phyloP scores from a whole-genome alignment of 495 filamentous ascomycete genomes.

The Daldinia loculata region DNA sequence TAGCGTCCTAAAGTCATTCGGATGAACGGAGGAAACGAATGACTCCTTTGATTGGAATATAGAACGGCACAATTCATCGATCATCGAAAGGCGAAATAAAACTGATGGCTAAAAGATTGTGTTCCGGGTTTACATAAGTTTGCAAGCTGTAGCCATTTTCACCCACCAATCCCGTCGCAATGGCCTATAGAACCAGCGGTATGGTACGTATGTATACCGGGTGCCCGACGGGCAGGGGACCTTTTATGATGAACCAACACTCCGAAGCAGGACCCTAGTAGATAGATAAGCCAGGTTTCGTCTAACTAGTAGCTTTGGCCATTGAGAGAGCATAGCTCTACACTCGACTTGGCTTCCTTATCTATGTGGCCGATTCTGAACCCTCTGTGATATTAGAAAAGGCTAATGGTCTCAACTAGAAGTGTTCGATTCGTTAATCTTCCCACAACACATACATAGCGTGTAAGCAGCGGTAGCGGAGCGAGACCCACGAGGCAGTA shows the following conservation, averaged over 20 bases:
- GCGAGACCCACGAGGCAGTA: constrained; percentile 8
- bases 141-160: constrained; percentile 16
- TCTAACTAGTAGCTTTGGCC: background rate
- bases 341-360: background rate
- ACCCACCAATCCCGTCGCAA: constrained; percentile 16
- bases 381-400: background rate
- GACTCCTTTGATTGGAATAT: constrained; percentile 9
- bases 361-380: background rate
- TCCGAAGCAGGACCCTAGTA: constrained; percentile 1
- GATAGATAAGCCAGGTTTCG: background rate
- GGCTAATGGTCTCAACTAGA: background rate
- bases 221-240: constrained; percentile 19
- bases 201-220: constrained; percentile 17
- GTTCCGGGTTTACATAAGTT: constrained; percentile 19
- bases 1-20: constrained; percentile 25
- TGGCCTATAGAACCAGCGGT: constrained; percentile 20
- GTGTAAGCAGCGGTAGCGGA: constrained; percentile 23
- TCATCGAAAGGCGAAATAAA: constrained; percentile 5
- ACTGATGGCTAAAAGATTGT: constrained; percentile 3
- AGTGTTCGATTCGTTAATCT: background rate
- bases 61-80: constrained; percentile 14
- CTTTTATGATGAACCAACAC: constrained; percentile 13
- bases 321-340: background rate
- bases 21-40: constrained; percentile 1
- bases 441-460: constrained; percentile 1